These are phyloP conservation scores for Cairneyella variabilis DNA, from an alignment of 495 filamentous ascomycete genomes.

Conservation along the genomic window DNA sequence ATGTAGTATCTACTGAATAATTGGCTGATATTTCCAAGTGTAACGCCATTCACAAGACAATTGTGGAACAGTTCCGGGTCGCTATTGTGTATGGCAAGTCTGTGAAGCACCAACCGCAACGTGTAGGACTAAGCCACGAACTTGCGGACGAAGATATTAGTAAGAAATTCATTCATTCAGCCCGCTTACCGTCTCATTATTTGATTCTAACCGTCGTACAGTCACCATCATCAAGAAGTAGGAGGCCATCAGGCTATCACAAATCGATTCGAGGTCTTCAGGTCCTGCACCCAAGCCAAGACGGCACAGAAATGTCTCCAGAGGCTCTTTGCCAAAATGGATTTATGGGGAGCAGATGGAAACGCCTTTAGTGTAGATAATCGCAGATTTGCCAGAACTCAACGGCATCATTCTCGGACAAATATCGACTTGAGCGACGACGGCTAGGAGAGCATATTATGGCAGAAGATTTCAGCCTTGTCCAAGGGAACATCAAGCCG, in stretches of 20 bases:
- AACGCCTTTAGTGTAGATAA: no score
- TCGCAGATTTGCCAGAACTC: constrained; percentile 9
- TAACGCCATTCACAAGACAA: constrained; percentile 92
- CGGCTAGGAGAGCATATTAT: background rate
- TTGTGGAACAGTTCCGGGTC: constrained; percentile 91
- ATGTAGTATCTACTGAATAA: background rate
- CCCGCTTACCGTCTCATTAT: no score
- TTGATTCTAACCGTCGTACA: constrained; percentile 40
- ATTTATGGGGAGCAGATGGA: no score
- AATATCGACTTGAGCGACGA: background rate
- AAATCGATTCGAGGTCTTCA: no score
- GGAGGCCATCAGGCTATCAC: constrained; percentile 1
- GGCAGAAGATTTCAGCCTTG: background rate
- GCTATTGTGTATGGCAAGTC: constrained; percentile 96
- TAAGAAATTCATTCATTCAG: no score
- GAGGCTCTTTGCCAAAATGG: background rate
- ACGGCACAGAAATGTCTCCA: background rate
- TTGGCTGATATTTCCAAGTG: constrained; percentile 51
- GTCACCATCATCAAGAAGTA: constrained; percentile 95
- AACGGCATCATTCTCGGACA: constrained; percentile 8
- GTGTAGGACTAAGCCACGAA: constrained; percentile 88
- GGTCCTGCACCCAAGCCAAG: no score
- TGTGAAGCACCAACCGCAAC: constrained; percentile 97
- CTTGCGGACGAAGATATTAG: constrained; percentile 96
- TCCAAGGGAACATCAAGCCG: no score